These are phyloP conservation scores for Lolium multiflorum DNA, from an alignment of 176 grass and related monocot genomes.

Conservation along the genomic window DNA sequence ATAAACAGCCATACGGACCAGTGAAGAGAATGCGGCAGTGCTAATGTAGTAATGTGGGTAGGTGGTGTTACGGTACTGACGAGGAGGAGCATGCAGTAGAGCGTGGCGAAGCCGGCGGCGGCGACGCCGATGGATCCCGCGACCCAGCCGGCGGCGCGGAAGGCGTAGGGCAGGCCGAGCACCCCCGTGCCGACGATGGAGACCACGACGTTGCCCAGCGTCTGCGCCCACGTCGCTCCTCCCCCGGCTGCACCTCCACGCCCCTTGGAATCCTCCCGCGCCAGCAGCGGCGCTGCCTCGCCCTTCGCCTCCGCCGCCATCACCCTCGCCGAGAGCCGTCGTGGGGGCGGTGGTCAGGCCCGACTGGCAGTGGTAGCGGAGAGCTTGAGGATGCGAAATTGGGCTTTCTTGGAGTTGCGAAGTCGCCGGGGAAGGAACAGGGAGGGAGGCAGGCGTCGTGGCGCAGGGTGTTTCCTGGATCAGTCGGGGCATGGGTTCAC, in stretches of 20 bases:
- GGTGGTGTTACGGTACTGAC: conserved; percentile 50
- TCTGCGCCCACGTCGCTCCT: conserved; percentile 68
- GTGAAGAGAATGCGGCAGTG: not conserved
- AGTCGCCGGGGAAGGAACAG: not conserved
- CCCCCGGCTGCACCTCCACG: conserved; percentile 19
- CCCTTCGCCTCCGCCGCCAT: conserved; percentile 30
- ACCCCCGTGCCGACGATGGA: conserved; percentile 91
- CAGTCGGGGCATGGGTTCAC: not conserved
- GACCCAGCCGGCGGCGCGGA: conserved; percentile 78
- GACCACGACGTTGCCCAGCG: conserved; percentile 85
- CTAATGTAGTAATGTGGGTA: not conserved
- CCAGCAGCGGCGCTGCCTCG: conserved; percentile 37
- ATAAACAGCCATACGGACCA: not conserved
- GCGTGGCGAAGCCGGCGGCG: conserved; percentile 58
- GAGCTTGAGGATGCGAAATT: not conserved
- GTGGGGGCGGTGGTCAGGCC: not conserved
- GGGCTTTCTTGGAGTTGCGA: not conserved
- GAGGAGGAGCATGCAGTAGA: conserved; percentile 97
- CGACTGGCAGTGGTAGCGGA: no score
- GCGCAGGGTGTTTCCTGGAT: not conserved
- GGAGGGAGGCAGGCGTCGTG: not conserved
- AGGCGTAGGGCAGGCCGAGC: conserved; percentile 89
- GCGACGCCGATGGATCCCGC: conserved; percentile 70
- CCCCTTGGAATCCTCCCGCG: not conserved
- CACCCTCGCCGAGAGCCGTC: not conserved